phyloP scores from a whole-genome alignment of 768 basidiomycete species.

The Amanita muscaria region DNA sequence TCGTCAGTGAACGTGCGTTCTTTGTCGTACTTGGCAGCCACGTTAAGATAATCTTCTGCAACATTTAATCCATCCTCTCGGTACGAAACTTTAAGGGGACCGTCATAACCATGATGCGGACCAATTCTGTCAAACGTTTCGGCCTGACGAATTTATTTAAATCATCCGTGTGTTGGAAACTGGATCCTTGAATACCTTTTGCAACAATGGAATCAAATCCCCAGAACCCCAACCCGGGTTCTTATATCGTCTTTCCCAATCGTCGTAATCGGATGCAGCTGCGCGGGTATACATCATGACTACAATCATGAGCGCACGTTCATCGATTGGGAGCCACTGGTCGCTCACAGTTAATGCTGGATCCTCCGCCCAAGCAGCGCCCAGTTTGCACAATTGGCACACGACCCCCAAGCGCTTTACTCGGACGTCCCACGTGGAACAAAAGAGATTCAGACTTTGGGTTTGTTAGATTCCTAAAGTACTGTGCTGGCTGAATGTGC shows the following conservation, averaged over 20 bases:
- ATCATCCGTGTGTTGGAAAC: not conserved
- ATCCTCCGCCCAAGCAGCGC: constrained; percentile 53
- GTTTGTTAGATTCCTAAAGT: constrained; percentile 30
- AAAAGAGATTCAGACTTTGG: constrained; percentile 32
- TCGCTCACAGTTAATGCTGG: constrained; percentile 46
- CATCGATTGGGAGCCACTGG: not conserved
- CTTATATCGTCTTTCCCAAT: constrained; percentile 42
- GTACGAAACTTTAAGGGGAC: constrained; percentile 43
- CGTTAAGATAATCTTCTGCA: constrained; percentile 36
- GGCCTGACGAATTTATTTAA: constrained; percentile 19
- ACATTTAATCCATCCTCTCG: constrained; percentile 30
- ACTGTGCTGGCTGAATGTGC: constrained; percentile 50
- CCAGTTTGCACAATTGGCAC: constrained; percentile 34
- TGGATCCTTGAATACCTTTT: constrained; percentile 32
- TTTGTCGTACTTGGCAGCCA: constrained; percentile 40
- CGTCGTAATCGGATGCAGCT: constrained; percentile 56
- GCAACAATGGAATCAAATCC: constrained; percentile 47
- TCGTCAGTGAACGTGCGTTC: constrained; percentile 36
- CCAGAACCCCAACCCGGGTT: constrained; percentile 57
- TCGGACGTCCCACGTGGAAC: constrained; percentile 35
- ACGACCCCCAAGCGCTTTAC: constrained; percentile 35
- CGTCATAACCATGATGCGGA: constrained; percentile 36
- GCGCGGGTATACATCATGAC: constrained; percentile 51
- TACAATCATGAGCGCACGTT: constrained; percentile 11
- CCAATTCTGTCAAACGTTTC: constrained; percentile 27